Evolutionary conservation across 495 filamentous ascomycete species (phyloP).

Genomic region (Podospora anserina): DNA sequence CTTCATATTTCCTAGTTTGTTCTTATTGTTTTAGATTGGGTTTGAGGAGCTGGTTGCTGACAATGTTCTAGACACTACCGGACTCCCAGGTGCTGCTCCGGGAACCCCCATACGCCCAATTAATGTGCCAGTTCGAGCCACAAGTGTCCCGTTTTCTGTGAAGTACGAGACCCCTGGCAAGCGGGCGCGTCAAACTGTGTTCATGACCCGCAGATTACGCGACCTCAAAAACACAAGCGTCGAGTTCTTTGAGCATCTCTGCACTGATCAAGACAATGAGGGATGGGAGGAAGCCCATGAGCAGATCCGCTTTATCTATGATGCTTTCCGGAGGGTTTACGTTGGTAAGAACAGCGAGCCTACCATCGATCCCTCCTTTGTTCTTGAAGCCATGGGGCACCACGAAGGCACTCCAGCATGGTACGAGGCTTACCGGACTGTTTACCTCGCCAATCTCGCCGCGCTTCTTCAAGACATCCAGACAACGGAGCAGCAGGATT

Average conservation of each 20-base stretch:
- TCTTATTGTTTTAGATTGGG: not conserved
- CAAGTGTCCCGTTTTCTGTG: not conserved
- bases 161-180: not conserved
- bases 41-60: not conserved
- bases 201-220: conserved; percentile 9
- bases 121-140: not conserved
- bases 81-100: not conserved
- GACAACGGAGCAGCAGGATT: conserved; percentile 1
- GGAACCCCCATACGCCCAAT: not conserved
- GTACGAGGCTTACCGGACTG: conserved; percentile 6
- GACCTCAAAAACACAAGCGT: conserved; percentile 16
- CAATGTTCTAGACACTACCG: not conserved
- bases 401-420: conserved; percentile 5
- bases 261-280: not conserved
- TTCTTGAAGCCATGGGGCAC: conserved; percentile 15
- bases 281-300: conserved; percentile 18
- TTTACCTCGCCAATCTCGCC: conserved; percentile 24
- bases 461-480: conserved; percentile 21
- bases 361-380: conserved; percentile 17
- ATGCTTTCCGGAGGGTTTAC: conserved; percentile 16
- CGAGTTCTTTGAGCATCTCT: conserved; percentile 23
- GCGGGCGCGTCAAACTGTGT: not conserved
- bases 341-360: conserved; percentile 10
- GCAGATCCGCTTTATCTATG: conserved; percentile 9
- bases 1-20: not conserved